Base-by-base conservation (phyloP, 2,329 filamentous ascomycete genomes). In the Bipolaris bicolor region DNA sequence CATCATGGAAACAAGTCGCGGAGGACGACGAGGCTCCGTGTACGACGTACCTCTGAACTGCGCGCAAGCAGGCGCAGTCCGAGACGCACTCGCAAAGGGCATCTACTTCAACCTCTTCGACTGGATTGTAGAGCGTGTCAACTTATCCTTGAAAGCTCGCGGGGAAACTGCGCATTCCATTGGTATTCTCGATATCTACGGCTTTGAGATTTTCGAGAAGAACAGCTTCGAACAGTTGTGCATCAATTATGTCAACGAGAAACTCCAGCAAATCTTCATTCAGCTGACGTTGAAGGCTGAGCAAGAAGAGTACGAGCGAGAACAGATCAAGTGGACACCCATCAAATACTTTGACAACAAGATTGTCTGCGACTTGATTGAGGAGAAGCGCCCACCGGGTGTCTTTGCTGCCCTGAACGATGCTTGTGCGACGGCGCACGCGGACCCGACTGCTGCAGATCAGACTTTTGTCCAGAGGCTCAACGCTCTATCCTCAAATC, bases 281-380 rank as follows among this genome's bases (percentile, higher is more conserved):
- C 95, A 99, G 77, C 82, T 99, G 68, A 99, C 95, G 0, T 79
- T 99, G 61, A 97, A 97, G 81, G 90, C 95, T 0, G 95, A 99
- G 76, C 95, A 99, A 79, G 95, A 99, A 68, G 95, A 99, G 76
- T 99, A 99, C 72, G 92, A 90, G 15, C 84, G 91, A 47, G 95
- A 99, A 77, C 89, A 98, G 81, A 99, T 99, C 73, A 88, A 96
- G 74, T 99, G 95, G 95, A 97, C 93, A 0, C 95, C 95, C 2
- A 99, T 99, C 83, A 96, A 95, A 71, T 99, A 98, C 79, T 99
- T 98, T 69, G 95, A 99, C 79, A 99, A 99, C 84, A 98, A 98
- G 82, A 89, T 99, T 46, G 95, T 99, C 55, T 99, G 95, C 76
- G 95, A 97, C 60, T 78, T 99, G 71, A 99, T 99, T 66, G 95